phyloP scores from a whole-genome alignment of 129 eudicot species.

The Lactuca sativa region DNA sequence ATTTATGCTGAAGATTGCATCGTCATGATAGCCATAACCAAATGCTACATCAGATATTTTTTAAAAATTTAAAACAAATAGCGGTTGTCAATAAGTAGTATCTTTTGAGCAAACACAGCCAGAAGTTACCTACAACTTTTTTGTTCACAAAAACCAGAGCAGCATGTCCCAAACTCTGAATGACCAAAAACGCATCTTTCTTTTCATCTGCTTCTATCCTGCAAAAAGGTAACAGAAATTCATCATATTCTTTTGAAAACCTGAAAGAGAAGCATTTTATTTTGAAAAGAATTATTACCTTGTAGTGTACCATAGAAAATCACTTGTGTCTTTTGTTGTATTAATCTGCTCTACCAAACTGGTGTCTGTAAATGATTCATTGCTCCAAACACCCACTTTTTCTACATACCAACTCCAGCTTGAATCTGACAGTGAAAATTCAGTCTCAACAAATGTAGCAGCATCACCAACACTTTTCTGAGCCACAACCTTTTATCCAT shows the following conservation, averaged over 20 bases:
- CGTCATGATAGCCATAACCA: slow-evolving; percentile 80
- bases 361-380: slow-evolving; percentile 45
- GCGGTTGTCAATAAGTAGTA: background rate
- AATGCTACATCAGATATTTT: slow-evolving; percentile 45
- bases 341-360: slow-evolving; percentile 71
- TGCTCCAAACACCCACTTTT: slow-evolving; percentile 54
- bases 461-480: slow-evolving; percentile 42
- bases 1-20: slow-evolving; percentile 57
- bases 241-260: background rate
- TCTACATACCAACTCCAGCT: slow-evolving; percentile 80
- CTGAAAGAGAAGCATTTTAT: background rate
- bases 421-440: slow-evolving; percentile 39
- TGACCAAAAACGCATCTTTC: slow-evolving; percentile 47
- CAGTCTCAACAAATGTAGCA: slow-evolving; percentile 34
- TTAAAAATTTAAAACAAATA: background rate
- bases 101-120: background rate
- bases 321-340: slow-evolving; percentile 69
- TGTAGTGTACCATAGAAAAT: slow-evolving; percentile 76
- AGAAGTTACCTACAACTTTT: slow-evolving; percentile 52
- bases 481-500: slow-evolving; percentile 43
- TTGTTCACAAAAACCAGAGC: slow-evolving; percentile 74
- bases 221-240: slow-evolving; percentile 25
- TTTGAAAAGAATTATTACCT: slow-evolving; percentile 40
- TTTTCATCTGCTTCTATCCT: slow-evolving; percentile 54
- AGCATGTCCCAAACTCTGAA: slow-evolving; percentile 81